A percentile compares a stretch with the other conserved stretches of the same genome.
phyloP scores from a whole-genome alignment of 164 flowering plant genomes.

The Santalum album region DNA sequence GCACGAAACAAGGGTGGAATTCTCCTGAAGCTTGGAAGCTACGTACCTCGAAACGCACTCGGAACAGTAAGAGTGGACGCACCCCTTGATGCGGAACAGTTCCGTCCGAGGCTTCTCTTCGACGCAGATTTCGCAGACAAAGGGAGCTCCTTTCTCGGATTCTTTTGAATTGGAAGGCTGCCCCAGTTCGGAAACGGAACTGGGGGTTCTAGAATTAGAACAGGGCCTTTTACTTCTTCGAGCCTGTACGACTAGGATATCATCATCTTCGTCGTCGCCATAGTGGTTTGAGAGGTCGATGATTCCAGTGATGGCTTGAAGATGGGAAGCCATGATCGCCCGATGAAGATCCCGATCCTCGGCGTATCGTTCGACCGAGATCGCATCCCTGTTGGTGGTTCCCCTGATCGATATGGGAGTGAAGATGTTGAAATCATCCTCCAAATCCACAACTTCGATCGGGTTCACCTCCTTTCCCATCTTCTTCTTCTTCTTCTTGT shows the following conservation, averaged over 20 bases:
- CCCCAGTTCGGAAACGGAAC: neutral
- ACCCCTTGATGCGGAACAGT: neutral
- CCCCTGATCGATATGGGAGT: slow-evolving; percentile 15
- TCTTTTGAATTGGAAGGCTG: neutral
- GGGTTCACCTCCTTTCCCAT: neutral
- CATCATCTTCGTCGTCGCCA: neutral
- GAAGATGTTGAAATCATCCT: slow-evolving; percentile 1
- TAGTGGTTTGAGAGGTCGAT: neutral
- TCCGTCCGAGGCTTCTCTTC: neutral
- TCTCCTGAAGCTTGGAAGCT: neutral
- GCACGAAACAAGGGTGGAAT: neutral
- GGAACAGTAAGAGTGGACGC: neutral
- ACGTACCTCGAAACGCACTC: neutral
- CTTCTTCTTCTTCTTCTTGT: too few relatives aligned
- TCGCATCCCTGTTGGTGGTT: slow-evolving; percentile 8
- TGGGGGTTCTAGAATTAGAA: neutral
- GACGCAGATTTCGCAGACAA: neutral
- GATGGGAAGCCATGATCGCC: slow-evolving; percentile 7
- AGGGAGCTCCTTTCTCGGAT: neutral
- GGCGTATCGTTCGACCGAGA: slow-evolving; percentile 18
- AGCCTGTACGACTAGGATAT: neutral
- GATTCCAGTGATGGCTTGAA: neutral
- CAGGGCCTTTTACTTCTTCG: neutral
- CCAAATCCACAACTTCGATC: slow-evolving; percentile 10
- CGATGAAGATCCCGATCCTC: slow-evolving; percentile 8